A percentile compares a stretch with the other conserved stretches of the same genome.
phyloP scores from a whole-genome alignment of 495 filamentous ascomycete species.

The Glonium stellatum region DNA sequence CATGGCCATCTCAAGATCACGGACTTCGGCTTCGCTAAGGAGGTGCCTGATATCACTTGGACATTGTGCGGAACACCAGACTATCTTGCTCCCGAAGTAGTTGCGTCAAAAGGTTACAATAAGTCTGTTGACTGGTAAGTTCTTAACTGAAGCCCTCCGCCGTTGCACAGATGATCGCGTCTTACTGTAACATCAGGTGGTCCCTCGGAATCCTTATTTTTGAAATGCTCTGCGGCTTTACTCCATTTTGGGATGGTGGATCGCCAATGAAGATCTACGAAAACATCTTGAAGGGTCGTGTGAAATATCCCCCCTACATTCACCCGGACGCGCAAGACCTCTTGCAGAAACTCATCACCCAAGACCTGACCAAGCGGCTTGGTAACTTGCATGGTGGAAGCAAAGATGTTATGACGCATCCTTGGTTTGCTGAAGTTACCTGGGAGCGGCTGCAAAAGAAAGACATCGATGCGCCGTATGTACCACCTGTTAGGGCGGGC shows the following conservation, averaged over 20 bases:
- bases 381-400: conserved; percentile 92
- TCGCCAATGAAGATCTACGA: conserved; percentile 99
- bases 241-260: conserved; percentile 95
- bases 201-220: conserved; percentile 96
- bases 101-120: conserved; percentile 96
- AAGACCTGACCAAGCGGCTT: conserved; percentile 88
- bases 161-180: background rate
- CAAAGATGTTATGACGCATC: conserved; percentile 87
- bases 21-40: conserved; percentile 97
- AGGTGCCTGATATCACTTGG: conserved; percentile 98
- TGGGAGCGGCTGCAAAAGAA: conserved; percentile 91
- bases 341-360: conserved; percentile 84
- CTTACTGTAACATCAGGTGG: conserved; percentile 60
- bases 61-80: conserved; percentile 98
- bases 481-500: conserved; percentile 89
- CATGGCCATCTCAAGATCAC: conserved; percentile 98
- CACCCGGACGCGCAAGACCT: conserved; percentile 90
- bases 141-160: background rate
- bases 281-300: conserved; percentile 86
- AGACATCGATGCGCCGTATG: conserved; percentile 97
- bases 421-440: conserved; percentile 95
- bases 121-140: conserved; percentile 97
- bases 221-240: conserved; percentile 98
- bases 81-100: conserved; percentile 94
- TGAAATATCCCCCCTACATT: conserved; percentile 95